Base-by-base conservation (phyloP, 2,329 filamentous ascomycete species). In the Torrubiellomyces zombiae region DNA sequence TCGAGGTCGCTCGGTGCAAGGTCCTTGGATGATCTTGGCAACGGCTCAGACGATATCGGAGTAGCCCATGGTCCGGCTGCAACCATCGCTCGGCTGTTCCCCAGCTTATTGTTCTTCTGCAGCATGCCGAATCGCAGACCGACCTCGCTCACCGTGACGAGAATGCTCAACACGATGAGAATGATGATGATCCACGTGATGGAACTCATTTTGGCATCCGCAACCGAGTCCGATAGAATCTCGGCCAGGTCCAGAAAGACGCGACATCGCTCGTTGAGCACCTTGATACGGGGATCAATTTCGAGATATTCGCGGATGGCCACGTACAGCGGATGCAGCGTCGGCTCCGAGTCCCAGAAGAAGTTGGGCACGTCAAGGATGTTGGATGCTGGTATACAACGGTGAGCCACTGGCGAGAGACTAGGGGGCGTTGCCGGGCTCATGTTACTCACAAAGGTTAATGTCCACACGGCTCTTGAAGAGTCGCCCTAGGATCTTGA, bases 181-280 rank as follows among this genome's bases (percentile, higher is more conserved):
- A 93, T 64, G 42, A 98, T 98, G 50, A 95, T 77, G 49, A 98
- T 95, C 86, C 86, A 95, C 1, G 89, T 98, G 46, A 94, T 92
- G 36, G 67, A 64, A 38, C 82, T 93, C 78, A 94, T 95, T 50
- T 93, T 94, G 37, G 80, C 76, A 47, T 95, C 83, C 13, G 81
- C 81, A 27, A 94, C 85, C 2, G 73, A 81, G 51, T 98, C 86
- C 9, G 79, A 83, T 2, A 98, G 60, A 14, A 98, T 94, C 53
- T 94, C 85, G 22, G 89, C 85, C 7, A 98, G 69, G 49, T 98
- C 89, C 11, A 98, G 67, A 54, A 98, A 98, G 25, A 98, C 89
- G 20, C 80, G 75, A 48, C 89, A 98, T 26, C 89, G 76, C 54
- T 95, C 89, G 51, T 98, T 98, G 35, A 98, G 75, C 14, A 95